phyloP scores from a whole-genome alignment of 2,329 filamentous ascomycete genomes.

The Epichloe sp. region DNA sequence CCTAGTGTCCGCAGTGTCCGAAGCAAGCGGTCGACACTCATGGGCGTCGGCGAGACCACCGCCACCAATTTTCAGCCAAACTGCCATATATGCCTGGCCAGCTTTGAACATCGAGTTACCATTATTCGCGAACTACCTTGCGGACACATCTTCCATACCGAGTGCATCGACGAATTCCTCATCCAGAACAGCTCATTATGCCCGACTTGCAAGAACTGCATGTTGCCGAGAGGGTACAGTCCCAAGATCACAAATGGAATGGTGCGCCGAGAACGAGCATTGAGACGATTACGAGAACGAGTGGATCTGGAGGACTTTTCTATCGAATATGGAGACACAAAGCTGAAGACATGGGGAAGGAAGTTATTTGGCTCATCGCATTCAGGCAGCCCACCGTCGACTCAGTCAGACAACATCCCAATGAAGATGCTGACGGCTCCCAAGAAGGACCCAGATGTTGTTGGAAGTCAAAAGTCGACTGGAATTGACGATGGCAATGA shows the following conservation, averaged over 20 bases:
- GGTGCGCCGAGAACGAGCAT: conserved; percentile 66
- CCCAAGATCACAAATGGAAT: conserved; percentile 70
- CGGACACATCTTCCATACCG: conserved; percentile 83
- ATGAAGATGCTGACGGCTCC: conserved; percentile 13
- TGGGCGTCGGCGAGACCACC: conserved; percentile 21
- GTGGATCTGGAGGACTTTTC: conserved; percentile 29
- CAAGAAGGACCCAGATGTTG: background rate
- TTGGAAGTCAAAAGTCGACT: background rate
- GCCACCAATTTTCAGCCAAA: conserved; percentile 58
- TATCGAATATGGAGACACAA: conserved; percentile 19
- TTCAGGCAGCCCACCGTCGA: conserved; percentile 7
- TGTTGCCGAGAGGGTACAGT: conserved; percentile 56
- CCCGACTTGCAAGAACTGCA: conserved; percentile 77
- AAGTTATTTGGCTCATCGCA: conserved; percentile 19
- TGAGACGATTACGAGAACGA: conserved; percentile 46
- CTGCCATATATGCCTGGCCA: conserved; percentile 83
- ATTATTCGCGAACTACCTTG: conserved; percentile 79
- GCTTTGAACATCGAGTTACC: conserved; percentile 56
- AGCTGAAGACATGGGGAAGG: conserved; percentile 23
- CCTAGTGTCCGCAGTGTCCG: conserved; percentile 16
- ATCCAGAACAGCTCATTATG: conserved; percentile 71
- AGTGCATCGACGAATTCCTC: conserved; percentile 82
- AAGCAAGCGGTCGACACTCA: conserved; percentile 26
- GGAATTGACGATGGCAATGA: background rate
- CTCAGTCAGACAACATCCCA: conserved; percentile 12